A percentile compares a stretch with the other conserved stretches of the same genome.
These are phyloP conservation scores for Coix lacrymajobi DNA, from an alignment of 176 grass and related monocot genomes.

Conservation along the genomic window DNA sequence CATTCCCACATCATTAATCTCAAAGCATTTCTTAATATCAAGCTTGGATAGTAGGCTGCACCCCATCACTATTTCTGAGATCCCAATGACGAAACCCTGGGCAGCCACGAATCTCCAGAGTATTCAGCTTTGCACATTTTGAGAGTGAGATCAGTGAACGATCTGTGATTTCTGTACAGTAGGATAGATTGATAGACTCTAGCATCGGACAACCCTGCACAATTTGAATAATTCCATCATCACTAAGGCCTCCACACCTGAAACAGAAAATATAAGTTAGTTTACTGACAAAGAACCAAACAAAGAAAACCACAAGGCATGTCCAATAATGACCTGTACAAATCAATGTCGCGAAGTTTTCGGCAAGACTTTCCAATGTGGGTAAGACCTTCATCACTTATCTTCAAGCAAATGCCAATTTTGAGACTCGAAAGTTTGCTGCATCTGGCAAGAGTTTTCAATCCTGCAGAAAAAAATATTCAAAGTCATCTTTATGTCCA, in stretches of 20 bases:
- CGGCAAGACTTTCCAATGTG: conserved; percentile 54
- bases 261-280: conserved; percentile 27
- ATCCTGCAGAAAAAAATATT: conserved; percentile 41
- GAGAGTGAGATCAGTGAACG: conserved; percentile 53
- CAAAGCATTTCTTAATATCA: conserved; percentile 82
- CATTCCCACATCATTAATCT: conserved; percentile 67
- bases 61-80: conserved; percentile 46
- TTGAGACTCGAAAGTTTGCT: conserved; percentile 66
- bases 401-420: conserved; percentile 76
- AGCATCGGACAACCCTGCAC: conserved; percentile 56
- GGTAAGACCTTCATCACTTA: conserved; percentile 69
- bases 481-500: background rate
- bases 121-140: conserved; percentile 57
- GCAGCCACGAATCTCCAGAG: conserved; percentile 71
- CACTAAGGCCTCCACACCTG: conserved; percentile 67
- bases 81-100: conserved; percentile 45
- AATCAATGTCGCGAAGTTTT: conserved; percentile 66
- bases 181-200: conserved; percentile 65
- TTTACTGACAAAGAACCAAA: background rate
- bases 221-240: conserved; percentile 55
- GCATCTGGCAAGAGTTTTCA: conserved; percentile 60
- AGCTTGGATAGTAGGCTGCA: conserved; percentile 66
- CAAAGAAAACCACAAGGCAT: background rate
- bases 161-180: conserved; percentile 76
- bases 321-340: conserved; percentile 47